Evolutionary conservation across 129 eudicot species (phyloP).

Genomic region (Flaveria brownii): DNA sequence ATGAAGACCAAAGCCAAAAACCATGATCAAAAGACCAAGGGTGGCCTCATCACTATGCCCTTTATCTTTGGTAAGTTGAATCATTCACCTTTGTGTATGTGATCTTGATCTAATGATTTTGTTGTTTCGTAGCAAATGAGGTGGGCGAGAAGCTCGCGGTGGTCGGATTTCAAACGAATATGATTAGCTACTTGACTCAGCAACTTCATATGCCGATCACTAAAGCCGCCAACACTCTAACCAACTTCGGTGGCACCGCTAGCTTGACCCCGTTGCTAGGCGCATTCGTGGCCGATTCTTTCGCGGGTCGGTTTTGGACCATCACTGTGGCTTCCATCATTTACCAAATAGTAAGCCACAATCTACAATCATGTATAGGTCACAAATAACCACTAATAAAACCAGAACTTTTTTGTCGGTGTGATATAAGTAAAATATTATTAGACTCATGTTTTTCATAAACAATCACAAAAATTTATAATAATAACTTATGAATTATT

Average conservation of each 20-base stretch:
- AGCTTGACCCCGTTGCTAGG: slow-evolving; percentile 88
- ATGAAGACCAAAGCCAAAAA: slow-evolving; percentile 30
- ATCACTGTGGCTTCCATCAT: slow-evolving; percentile 76
- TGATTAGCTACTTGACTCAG: slow-evolving; percentile 82
- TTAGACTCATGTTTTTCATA: no score
- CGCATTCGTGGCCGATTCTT: slow-evolving; percentile 80
- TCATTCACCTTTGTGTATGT: not conserved
- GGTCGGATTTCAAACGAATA: slow-evolving; percentile 80
- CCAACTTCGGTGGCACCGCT: slow-evolving; percentile 81
- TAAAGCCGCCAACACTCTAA: slow-evolving; percentile 84
- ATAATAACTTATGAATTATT: no score
- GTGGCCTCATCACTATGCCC: slow-evolving; percentile 94
- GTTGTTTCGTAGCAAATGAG: slow-evolving; percentile 71
- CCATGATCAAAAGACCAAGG: slow-evolving; percentile 49
- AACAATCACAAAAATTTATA: no score
- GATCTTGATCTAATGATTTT: not conserved
- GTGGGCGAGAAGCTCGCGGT: slow-evolving; percentile 84
- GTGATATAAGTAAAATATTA: no score
- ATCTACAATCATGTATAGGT: not conserved
- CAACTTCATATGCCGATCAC: slow-evolving; percentile 83
- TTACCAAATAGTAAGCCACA: slow-evolving; percentile 53
- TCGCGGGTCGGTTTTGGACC: slow-evolving; percentile 92
- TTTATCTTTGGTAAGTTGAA: slow-evolving; percentile 79
- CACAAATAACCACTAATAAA: no score
- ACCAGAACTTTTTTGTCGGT: no score